phyloP scores from a whole-genome alignment of 228 moss, liverwort and hornwort genomes.

The Sphagnum magellanicum region DNA sequence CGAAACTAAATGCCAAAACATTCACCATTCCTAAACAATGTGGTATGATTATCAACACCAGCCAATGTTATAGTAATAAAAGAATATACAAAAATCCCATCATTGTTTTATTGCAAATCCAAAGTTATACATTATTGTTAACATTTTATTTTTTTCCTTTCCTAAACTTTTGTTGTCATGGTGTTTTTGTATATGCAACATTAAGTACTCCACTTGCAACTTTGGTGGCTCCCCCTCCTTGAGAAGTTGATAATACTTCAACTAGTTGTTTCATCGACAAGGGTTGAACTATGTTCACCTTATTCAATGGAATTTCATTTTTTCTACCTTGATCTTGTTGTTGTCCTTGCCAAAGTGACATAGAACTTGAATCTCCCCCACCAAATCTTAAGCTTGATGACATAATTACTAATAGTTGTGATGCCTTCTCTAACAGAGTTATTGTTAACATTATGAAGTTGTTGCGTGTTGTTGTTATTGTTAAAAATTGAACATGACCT shows the following conservation, averaged over 20 bases:
- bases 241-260: slow-evolving; percentile 20
- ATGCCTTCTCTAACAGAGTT: slow-evolving; percentile 94
- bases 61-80: too few species aligned
- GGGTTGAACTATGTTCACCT: slow-evolving; percentile 10
- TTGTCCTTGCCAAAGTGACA: slow-evolving; percentile 83
- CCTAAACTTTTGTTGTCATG: too few species aligned
- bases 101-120: too few species aligned
- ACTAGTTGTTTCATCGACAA: slow-evolving; percentile 27
- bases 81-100: too few species aligned
- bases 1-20: too few species aligned
- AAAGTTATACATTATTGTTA: too few species aligned
- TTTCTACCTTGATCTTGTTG: slow-evolving; percentile 78
- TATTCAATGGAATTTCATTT: slow-evolving; percentile 31
- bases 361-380: slow-evolving; percentile 72
- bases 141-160: too few species aligned
- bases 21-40: too few species aligned
- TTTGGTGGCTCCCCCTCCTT: slow-evolving; percentile 46
- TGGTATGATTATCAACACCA: too few species aligned
- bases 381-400: slow-evolving; percentile 84
- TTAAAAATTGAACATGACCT: too few species aligned
- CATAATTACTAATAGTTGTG: slow-evolving; percentile 87
- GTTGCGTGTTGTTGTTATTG: slow-evolving; percentile 53
- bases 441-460: slow-evolving; percentile 96
- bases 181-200: too few species aligned
- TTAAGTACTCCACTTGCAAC: too few species aligned